Evolutionary conservation across 2,329 filamentous ascomycete species (phyloP), one percentile per base, ranked within the genome.

Genomic region (Trichoderma sp.): DNA sequence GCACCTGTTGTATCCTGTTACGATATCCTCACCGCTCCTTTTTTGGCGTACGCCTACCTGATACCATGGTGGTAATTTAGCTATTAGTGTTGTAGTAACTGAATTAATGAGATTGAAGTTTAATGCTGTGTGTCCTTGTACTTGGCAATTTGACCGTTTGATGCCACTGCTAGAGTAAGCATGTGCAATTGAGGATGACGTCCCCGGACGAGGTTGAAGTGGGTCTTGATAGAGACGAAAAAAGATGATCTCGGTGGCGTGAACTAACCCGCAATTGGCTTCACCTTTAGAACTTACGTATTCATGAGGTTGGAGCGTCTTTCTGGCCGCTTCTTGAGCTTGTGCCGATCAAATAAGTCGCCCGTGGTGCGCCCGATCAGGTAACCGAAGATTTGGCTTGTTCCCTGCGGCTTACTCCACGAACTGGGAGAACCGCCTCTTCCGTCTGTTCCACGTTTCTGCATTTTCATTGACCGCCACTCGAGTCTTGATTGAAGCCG

Each of bases 41-140:
- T 24, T 18, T 39, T 49, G 39, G 63, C 39, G 18, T 34, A 59
- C 28, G 63, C 63, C 63, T 59, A 51, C 21, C n/a, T 56, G 37
- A 68, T 68, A 68, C 34, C 66, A 56, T 13, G 8, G 66, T 66
- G 39, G 39, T 10, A 43, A n/a, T 43, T 8, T n/a, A 34, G 49
- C 11, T 66, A 24, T 49, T 66, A 66, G 39, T 66, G 32, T 21
- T 43, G 21, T 66, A 66, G 63, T 43, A 51, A 39, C 37, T 59
- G 18, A 55, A 59, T 59, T 59, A 21, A 66, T 16, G 54, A 66
- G 24, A 51, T 54, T 34, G 43, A 13, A 39, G 14, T 16, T n/a
- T n/a, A n/a, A n/a, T n/a, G n/a, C n/a, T 34, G 32, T 18, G 18
- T 43, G 37, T 43, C 5, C 16, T 39, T 16, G 37, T 39, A 14